Evolutionary conservation across 257 asterid genomes (phyloP).

Genomic region (Euphrasia confusa): DNA sequence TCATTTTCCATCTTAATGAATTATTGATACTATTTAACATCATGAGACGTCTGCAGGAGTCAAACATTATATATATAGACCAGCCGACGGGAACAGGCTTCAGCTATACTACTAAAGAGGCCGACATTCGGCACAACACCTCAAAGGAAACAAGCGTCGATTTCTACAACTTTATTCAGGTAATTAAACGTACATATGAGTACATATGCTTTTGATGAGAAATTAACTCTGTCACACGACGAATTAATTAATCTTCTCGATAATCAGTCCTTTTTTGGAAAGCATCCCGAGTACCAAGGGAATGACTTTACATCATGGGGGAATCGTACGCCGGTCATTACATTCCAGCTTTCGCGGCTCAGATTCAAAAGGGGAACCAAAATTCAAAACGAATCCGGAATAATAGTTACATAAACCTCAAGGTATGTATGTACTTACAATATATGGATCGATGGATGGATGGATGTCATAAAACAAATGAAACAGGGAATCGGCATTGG

Average conservation of each 20-base stretch:
- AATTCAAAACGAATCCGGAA: conserved; percentile 9
- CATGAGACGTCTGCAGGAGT: conserved; percentile 26
- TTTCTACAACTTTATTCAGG: conserved; percentile 52
- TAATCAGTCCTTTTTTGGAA: conserved; percentile 40
- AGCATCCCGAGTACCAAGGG: conserved; percentile 40
- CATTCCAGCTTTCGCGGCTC: conserved; percentile 49
- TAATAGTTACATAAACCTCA: conserved; percentile 22
- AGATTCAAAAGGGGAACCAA: conserved; percentile 49
- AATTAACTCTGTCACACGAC: too few relatives aligned
- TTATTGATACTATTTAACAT: too few relatives aligned
- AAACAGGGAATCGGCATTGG: conserved; percentile 29
- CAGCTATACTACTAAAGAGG: conserved; percentile 42
- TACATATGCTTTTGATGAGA: too few relatives aligned
- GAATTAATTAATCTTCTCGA: too few relatives aligned
- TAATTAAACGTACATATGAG: not conserved
- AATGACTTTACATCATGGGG: conserved; percentile 49
- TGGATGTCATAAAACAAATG: too few relatives aligned
- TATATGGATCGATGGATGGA: not conserved
- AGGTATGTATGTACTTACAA: too few relatives aligned
- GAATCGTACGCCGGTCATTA: conserved; percentile 63
- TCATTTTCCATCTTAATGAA: too few relatives aligned
- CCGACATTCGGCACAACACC: conserved; percentile 41
- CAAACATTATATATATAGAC: conserved; percentile 48
- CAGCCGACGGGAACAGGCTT: conserved; percentile 64
- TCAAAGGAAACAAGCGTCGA: conserved; percentile 46